A percentile compares a stretch with the other conserved stretches of the same genome.
Conservation (phyloP, 805 yeast genomes). For the Candida hispaniensis region DNA sequence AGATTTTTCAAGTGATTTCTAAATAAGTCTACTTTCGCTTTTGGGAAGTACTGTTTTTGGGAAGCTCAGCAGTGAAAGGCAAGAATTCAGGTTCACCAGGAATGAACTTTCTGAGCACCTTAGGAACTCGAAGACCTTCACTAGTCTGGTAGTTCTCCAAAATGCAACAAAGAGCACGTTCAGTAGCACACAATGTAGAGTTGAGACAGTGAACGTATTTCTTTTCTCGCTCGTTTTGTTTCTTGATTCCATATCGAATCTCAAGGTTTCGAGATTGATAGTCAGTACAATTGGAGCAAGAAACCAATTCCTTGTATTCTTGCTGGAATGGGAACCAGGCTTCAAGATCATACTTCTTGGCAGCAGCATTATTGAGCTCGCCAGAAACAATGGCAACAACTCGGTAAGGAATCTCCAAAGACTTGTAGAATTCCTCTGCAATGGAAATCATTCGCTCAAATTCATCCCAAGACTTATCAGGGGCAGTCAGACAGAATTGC, state of each 20-base stretch:
- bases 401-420: conserved; percentile 88
- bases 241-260: conserved; percentile 96
- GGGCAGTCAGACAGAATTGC: conserved; percentile 92
- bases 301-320: conserved; percentile 95
- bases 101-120: conserved; percentile 88
- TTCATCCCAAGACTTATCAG: conserved; percentile 96
- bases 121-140: conserved; percentile 88
- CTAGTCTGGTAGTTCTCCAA: conserved; percentile 97
- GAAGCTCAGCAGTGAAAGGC: conserved; percentile 81
- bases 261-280: conserved; percentile 97
- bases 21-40: no score
- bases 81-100: conserved; percentile 98
- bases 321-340: conserved; percentile 99
- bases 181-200: conserved; percentile 95
- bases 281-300: conserved; percentile 98
- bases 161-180: conserved; percentile 95
- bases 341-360: conserved; percentile 96
- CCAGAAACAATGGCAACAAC: conserved; percentile 98
- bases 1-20: no score
- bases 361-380: conserved; percentile 97
- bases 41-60: conserved; percentile 48
- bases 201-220: conserved; percentile 97
- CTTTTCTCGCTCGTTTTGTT: conserved; percentile 89
- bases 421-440: conserved; percentile 88
- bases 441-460: conserved; percentile 88